phyloP scores from a whole-genome alignment of 768 basidiomycete genomes.

The Gelatoporia subvermispora region DNA sequence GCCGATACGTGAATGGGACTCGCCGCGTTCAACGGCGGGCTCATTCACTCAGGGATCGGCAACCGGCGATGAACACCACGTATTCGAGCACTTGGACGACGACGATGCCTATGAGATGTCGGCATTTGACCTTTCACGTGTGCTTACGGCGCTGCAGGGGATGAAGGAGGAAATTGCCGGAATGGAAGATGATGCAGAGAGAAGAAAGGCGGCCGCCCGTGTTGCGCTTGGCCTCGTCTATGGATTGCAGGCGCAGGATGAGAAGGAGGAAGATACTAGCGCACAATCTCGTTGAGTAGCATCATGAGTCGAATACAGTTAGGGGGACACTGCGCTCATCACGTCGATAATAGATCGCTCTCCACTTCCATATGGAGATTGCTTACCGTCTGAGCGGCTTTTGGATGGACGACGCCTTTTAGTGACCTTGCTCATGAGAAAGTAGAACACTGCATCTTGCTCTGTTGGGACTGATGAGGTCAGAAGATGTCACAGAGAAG shows the following conservation, averaged over 20 bases:
- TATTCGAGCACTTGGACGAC: constrained; percentile 8
- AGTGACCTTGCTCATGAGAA: no score
- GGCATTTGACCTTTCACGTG: constrained; percentile 56
- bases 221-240: constrained; percentile 73
- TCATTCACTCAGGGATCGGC: not conserved
- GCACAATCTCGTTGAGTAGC: no score
- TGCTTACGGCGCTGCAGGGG: constrained; percentile 56
- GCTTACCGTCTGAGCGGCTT: no score
- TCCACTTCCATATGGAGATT: no score
- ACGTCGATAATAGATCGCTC: no score
- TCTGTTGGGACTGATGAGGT: no score
- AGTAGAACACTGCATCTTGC: no score
- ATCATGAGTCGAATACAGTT: no score
- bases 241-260: constrained; percentile 36
- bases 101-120: constrained; percentile 21
- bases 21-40: not conserved
- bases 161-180: constrained; percentile 72
- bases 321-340: no score
- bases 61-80: constrained; percentile 9
- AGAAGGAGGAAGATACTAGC: not conserved
- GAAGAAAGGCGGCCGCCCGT: constrained; percentile 62
- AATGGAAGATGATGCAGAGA: constrained; percentile 59
- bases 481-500: no score
- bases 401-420: no score
- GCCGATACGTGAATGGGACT: not conserved